A percentile compares a stretch with the other conserved stretches of the same genome.
These are phyloP conservation scores for Fusarium agapanthi DNA, from an alignment of 2,329 filamentous ascomycete species.

Conservation along the genomic window DNA sequence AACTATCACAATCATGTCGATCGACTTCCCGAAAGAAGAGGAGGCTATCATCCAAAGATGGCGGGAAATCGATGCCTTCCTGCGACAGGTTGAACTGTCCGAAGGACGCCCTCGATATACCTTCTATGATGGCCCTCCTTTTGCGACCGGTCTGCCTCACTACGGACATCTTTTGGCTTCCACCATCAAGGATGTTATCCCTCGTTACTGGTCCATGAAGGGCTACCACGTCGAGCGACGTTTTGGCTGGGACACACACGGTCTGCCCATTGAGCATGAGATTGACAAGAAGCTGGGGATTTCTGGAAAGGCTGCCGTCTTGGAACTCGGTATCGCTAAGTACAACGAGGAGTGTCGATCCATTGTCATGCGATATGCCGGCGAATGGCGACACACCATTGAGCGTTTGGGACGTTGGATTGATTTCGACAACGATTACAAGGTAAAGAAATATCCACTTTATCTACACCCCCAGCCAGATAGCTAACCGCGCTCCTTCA, in stretches of 20 bases:
- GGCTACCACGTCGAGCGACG: conserved; percentile 90
- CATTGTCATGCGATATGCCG: conserved; percentile 91
- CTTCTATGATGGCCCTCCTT: conserved; percentile 91
- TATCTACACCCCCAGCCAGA: too few relatives aligned
- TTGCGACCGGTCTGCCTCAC: conserved; percentile 75
- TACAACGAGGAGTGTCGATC: conserved; percentile 93
- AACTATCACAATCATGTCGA: conserved; percentile 68
- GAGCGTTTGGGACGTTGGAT: conserved; percentile 94
- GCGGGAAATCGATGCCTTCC: conserved; percentile 92
- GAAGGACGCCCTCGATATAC: conserved; percentile 85
- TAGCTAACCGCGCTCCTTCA: conserved; percentile 44
- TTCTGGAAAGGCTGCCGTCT: conserved; percentile 85
- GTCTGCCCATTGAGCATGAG: conserved; percentile 94
- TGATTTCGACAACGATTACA: conserved; percentile 97
- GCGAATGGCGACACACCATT: conserved; percentile 88
- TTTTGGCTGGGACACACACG: conserved; percentile 96
- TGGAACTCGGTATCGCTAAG: conserved; percentile 83
- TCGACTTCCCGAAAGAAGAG: conserved; percentile 93
- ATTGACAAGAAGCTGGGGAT: conserved; percentile 97
- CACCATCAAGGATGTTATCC: conserved; percentile 97
- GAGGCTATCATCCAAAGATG: conserved; percentile 84
- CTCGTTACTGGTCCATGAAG: conserved; percentile 97
- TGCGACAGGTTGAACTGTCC: conserved; percentile 84
- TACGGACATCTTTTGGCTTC: conserved; percentile 83
- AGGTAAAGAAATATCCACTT: conserved; percentile 57